Conservation (phyloP, 1,284 basidiomycete genomes). For the Trichosporon coremiiforme region DNA sequence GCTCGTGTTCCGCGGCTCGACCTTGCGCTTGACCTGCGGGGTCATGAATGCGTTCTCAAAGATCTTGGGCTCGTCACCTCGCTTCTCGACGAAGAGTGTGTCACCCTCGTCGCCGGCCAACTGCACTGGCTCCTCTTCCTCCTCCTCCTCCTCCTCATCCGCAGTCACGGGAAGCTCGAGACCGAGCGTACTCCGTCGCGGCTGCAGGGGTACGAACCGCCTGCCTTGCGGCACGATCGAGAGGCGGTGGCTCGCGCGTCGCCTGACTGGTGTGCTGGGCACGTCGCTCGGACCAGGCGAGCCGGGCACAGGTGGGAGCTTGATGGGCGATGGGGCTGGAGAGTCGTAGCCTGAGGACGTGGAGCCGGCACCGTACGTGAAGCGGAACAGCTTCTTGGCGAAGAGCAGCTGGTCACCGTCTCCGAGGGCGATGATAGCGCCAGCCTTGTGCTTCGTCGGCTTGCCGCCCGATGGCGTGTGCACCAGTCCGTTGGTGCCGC, state of each 20-base stretch:
- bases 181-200: constrained; percentile 17
- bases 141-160: constrained; percentile 25
- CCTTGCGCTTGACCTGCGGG: constrained; percentile 38
- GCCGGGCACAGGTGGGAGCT: neutral
- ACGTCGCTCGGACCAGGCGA: neutral
- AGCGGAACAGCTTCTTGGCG: constrained; percentile 52
- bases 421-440: constrained; percentile 34
- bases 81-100: constrained; percentile 46
- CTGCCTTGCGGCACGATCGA: constrained; percentile 49
- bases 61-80: constrained; percentile 33
- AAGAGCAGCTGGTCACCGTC: constrained; percentile 49
- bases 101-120: constrained; percentile 49
- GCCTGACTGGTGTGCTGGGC: constrained; percentile 18
- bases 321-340: constrained; percentile 18
- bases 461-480: constrained; percentile 31
- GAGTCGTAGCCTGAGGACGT: constrained; percentile 13
- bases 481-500: constrained; percentile 45
- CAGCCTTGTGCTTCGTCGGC: constrained; percentile 32
- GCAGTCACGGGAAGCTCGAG: neutral
- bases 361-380: constrained; percentile 42
- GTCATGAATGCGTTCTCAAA: constrained; percentile 43
- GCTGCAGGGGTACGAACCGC: constrained; percentile 47
- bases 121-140: constrained; percentile 33
- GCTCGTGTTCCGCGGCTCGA: constrained; percentile 37
- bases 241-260: constrained; percentile 44